Percentiles rank a stretch among this genome's conserved stretches.
These are phyloP conservation scores for Myriosclerotinia scirpicola DNA, from an alignment of 2,329 filamentous ascomycete genomes.

Conservation along the genomic window DNA sequence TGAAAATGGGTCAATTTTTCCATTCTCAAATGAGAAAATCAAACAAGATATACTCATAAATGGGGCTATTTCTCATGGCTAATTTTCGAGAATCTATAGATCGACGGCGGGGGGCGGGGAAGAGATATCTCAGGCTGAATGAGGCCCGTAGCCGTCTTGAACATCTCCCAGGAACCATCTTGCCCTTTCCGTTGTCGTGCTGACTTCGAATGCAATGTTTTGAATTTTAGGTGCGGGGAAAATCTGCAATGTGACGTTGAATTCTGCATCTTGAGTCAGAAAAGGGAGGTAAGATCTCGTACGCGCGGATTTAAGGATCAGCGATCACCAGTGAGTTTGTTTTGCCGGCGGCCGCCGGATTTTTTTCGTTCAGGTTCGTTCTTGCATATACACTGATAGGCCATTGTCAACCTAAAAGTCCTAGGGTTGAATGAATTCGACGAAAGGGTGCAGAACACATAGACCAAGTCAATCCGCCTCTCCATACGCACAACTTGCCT, in stretches of 20 bases:
- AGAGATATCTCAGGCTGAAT: constrained; percentile 3
- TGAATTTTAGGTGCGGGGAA: background rate
- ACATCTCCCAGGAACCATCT: background rate
- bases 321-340: too few species aligned
- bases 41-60: background rate
- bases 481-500: too few species aligned
- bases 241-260: constrained; percentile 1
- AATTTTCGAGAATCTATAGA: background rate
- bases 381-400: too few species aligned
- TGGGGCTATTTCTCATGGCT: background rate
- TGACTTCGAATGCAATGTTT: background rate
- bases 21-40: background rate
- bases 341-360: constrained; percentile 1
- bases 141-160: background rate
- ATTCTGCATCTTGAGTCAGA: background rate
- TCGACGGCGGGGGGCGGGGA: constrained; percentile 9
- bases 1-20: background rate
- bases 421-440: too few species aligned
- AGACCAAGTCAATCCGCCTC: too few species aligned
- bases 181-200: background rate
- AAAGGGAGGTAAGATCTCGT: background rate
- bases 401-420: too few species aligned
- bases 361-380: background rate
- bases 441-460: too few species aligned
- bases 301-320: background rate